Base-by-base conservation (phyloP, 2,329 filamentous ascomycete species). In the Colletotrichum melonis region DNA sequence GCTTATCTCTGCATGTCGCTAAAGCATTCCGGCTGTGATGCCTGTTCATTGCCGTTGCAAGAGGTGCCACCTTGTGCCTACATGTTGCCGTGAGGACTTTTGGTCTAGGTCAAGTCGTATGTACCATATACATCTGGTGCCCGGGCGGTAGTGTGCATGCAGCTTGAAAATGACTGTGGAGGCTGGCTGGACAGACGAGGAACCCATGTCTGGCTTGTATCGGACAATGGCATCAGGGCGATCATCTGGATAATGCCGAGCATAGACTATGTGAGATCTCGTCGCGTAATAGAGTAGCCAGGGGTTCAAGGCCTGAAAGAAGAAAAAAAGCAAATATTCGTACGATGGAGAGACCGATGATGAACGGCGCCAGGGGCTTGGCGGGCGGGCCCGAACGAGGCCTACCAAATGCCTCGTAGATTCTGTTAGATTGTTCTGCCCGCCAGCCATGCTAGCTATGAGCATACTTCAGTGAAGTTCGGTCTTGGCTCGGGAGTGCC, bases 191-290 rank as follows among this genome's bases (percentile, higher is more conserved):
- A 9, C 35, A 35, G 64, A n/a, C 59, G 49, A 56, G 52, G 16
- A 63, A 57, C 28, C 65, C 69, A 63, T 69, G 69, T 57, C 49
- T 28, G 38, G 32, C 11, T 66, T 63, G 69, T 54, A 68, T 72
- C 69, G 65, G 69, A 72, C 57, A 35, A 58, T 56, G 69, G 57
- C 56, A 57, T 56, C 62, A 62, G 56, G 69, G 65, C 63, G 69
- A 72, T 72, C 64, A 62, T 26, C 28, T 58, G 62, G 46, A 24
- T 49, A 22, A 49, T 49, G 42, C 42, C 26, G 12, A 19, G 11
- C 52, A 11, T 26, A 26, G 58, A 42, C 35, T 30, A 52, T 30
- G 42, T 49, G n/a, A 58, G 69, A 69, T 72, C 58, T 28, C 58
- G 24, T 54, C 24, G 54, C 24, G 69, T 58, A 58, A 58, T 38